Percentiles rank a stretch among this genome's conserved stretches.
These are phyloP conservation scores for Bondarzewia mesenterica DNA, from an alignment of 1,284 basidiomycete species.

Conservation along the genomic window DNA sequence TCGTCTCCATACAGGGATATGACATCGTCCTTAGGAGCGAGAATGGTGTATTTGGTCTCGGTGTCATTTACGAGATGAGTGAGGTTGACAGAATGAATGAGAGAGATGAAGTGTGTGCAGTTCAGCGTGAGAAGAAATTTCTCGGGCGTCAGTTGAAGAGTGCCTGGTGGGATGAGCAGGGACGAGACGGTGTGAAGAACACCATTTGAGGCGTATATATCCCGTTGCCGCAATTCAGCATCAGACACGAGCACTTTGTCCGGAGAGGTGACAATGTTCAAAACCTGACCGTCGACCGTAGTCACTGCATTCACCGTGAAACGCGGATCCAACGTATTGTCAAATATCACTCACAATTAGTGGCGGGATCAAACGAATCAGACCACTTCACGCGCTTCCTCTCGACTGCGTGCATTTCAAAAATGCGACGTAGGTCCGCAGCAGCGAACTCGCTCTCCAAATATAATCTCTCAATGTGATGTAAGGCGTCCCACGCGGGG, in stretches of 20 bases:
- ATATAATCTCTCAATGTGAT: slow-evolving; percentile 70
- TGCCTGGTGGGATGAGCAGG: slow-evolving; percentile 71
- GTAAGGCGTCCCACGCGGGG: slow-evolving; percentile 64
- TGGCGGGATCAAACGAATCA: slow-evolving; percentile 44
- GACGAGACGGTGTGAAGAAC: slow-evolving; percentile 87
- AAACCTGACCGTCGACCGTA: slow-evolving; percentile 58
- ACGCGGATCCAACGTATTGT: neutral
- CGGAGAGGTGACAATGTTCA: slow-evolving; percentile 49
- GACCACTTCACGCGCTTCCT: slow-evolving; percentile 54
- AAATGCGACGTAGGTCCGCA: slow-evolving; percentile 69
- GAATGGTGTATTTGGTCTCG: slow-evolving; percentile 66
- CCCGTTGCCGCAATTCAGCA: slow-evolving; percentile 58
- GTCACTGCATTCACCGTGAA: slow-evolving; percentile 40
- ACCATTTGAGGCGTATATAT: slow-evolving; percentile 91
- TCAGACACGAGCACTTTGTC: slow-evolving; percentile 57
- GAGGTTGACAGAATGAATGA: slow-evolving; percentile 79
- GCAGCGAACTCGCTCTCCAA: slow-evolving; percentile 80
- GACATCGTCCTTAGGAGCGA: slow-evolving; percentile 88
- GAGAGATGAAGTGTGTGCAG: slow-evolving; percentile 84
- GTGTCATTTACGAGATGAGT: slow-evolving; percentile 74
- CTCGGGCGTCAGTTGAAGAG: slow-evolving; percentile 83
- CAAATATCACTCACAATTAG: slow-evolving; percentile 41
- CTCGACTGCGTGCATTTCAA: slow-evolving; percentile 69
- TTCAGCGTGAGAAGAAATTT: slow-evolving; percentile 88
- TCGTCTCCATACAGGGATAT: slow-evolving; percentile 47